These are phyloP conservation scores for Ganoderma leucocontextum DNA, from an alignment of 1,284 basidiomycete genomes.

Conservation along the genomic window DNA sequence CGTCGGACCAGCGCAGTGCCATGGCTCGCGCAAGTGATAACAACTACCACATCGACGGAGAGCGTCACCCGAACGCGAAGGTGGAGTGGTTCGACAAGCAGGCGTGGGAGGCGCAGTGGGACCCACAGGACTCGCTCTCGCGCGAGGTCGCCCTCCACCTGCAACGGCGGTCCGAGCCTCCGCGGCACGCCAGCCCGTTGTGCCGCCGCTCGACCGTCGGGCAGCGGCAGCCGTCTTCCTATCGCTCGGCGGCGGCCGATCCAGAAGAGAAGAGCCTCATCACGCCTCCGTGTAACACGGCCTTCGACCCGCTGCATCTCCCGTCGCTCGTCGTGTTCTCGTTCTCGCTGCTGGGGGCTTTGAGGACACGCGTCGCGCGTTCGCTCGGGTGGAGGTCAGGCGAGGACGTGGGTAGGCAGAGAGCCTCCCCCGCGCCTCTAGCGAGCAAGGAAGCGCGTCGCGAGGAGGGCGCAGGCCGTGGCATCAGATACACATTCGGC, in stretches of 20 bases:
- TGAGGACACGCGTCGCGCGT: slow-evolving; percentile 36
- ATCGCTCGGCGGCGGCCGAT: slow-evolving; percentile 11
- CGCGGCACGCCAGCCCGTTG: slow-evolving; percentile 16
- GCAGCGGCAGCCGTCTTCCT: not conserved
- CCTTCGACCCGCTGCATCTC: slow-evolving; percentile 57
- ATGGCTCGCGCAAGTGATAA: not conserved
- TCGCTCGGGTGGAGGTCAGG: slow-evolving; percentile 17
- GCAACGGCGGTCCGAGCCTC: slow-evolving; percentile 25
- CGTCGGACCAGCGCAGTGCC: not conserved
- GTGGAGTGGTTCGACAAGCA: slow-evolving; percentile 57
- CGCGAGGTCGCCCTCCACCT: slow-evolving; percentile 57
- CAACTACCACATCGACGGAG: not conserved
- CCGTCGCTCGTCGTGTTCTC: slow-evolving; percentile 56
- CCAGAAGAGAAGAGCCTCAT: slow-evolving; percentile 15
- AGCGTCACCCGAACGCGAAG: slow-evolving; percentile 9
- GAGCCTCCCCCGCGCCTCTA: not conserved
- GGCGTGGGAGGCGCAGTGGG: slow-evolving; percentile 72
- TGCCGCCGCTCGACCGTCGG: slow-evolving; percentile 8
- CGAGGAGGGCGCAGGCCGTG: slow-evolving; percentile 18
- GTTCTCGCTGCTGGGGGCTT: slow-evolving; percentile 51
- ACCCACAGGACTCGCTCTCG: slow-evolving; percentile 53
- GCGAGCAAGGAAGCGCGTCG: not conserved
- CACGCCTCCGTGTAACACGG: slow-evolving; percentile 32
- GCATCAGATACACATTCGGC: slow-evolving; percentile 35
- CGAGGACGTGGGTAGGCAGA: not conserved